Conservation (phyloP, 164 flowering plant species). For the Amborella trichopoda region DNA sequence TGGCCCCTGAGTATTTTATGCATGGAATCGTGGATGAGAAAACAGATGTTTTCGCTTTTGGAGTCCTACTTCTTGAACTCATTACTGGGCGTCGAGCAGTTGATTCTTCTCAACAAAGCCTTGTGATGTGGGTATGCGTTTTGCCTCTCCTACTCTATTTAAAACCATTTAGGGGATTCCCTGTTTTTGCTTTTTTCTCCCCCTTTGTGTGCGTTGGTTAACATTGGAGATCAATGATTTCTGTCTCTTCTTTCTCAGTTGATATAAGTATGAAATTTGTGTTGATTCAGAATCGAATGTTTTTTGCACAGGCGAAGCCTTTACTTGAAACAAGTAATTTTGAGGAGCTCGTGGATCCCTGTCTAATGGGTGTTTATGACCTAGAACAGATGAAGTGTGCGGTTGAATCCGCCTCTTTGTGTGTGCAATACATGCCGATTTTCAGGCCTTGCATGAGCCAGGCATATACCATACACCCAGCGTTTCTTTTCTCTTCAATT, state of each 20-base stretch:
- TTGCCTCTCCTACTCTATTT: no score
- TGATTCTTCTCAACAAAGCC: slow-evolving; percentile 59
- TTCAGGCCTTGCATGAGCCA: slow-evolving; percentile 75
- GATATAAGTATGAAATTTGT: no score
- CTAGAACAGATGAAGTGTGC: slow-evolving; percentile 37
- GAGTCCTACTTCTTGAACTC: slow-evolving; percentile 78
- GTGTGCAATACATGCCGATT: slow-evolving; percentile 42
- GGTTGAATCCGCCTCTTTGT: slow-evolving; percentile 45
- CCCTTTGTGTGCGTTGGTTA: no score
- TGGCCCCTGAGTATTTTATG: slow-evolving; percentile 93
- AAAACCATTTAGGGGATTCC: no score
- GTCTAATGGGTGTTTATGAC: slow-evolving; percentile 34
- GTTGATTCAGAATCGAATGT: no score
- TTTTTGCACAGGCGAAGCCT: slow-evolving; percentile 59
- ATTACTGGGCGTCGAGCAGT: slow-evolving; percentile 69
- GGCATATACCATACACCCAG: slow-evolving; percentile 23
- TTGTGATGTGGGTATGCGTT: slow-evolving; percentile 92
- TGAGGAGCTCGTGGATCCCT: slow-evolving; percentile 57
- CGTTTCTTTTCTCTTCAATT: not conserved
- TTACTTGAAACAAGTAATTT: slow-evolving; percentile 23
- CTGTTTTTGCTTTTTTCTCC: no score
- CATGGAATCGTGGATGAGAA: slow-evolving; percentile 92
- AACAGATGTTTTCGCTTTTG: slow-evolving; percentile 84
- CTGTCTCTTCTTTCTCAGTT: no score
- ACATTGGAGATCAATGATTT: no score